Percentiles rank a stretch among this genome's conserved stretches.
These are phyloP conservation scores for Daldinia childiae DNA, from an alignment of 495 filamentous ascomycete genomes.

Conservation along the genomic window DNA sequence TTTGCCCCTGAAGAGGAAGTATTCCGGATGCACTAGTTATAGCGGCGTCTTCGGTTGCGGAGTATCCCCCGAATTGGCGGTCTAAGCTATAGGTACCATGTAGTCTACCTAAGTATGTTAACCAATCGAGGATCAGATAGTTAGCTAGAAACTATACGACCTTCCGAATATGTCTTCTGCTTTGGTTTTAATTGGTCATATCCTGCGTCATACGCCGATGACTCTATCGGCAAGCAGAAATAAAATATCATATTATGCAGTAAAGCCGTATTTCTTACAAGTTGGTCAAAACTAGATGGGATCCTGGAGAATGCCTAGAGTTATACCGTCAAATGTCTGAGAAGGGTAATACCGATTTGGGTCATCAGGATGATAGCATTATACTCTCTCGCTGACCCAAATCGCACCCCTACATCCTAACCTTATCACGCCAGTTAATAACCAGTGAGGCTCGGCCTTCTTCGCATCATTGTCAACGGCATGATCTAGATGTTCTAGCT, in stretches of 20 bases:
- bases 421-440: constrained; percentile 88
- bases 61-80: not conserved
- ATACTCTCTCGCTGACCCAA: constrained; percentile 89
- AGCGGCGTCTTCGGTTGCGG: not conserved
- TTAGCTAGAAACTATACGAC: not conserved
- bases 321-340: not conserved
- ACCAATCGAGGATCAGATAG: not conserved
- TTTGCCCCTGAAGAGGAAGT: constrained; percentile 15
- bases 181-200: not conserved
- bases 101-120: not conserved
- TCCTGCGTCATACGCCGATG: constrained; percentile 19
- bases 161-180: constrained; percentile 7
- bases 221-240: constrained; percentile 20
- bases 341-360: not conserved
- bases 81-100: not conserved
- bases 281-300: not conserved
- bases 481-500: constrained; percentile 95
- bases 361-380: constrained; percentile 26
- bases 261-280: not conserved
- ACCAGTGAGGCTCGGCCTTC: constrained; percentile 84
- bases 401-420: constrained; percentile 90
- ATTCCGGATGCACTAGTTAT: constrained; percentile 15
- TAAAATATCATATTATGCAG: not conserved
- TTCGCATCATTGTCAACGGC: constrained; percentile 92
- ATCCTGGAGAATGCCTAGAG: not conserved